A percentile compares a stretch with the other conserved stretches of the same genome.
These are phyloP conservation scores for Dichotomopilus funicola DNA, from an alignment of 2,329 filamentous ascomycete species.

Conservation along the genomic window DNA sequence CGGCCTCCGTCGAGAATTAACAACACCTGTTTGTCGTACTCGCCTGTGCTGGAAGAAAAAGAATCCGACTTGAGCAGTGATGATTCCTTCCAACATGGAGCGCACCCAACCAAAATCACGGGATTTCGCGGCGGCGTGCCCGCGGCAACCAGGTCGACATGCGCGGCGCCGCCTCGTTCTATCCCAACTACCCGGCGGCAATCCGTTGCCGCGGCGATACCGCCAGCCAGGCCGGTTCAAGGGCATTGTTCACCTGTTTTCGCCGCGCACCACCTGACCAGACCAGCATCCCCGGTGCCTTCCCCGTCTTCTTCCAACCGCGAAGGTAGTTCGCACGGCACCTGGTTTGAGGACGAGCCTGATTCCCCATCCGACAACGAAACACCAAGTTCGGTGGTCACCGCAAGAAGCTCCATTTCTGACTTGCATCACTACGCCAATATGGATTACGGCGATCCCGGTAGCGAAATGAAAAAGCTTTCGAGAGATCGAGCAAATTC, in stretches of 20 bases:
- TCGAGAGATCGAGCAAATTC: background rate
- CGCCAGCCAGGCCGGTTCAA: slow-evolving; percentile 33
- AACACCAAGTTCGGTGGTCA: background rate
- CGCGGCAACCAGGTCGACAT: slow-evolving; percentile 30
- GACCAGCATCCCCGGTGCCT: slow-evolving; percentile 7
- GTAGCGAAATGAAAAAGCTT: background rate
- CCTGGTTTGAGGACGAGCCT: slow-evolving; percentile 21
- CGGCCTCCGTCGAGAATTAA: background rate
- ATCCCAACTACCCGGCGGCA: slow-evolving; percentile 31
- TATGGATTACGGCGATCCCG: background rate
- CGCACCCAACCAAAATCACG: slow-evolving; percentile 5
- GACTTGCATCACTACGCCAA: background rate
- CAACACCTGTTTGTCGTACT: background rate
- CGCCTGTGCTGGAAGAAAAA: slow-evolving; percentile 1
- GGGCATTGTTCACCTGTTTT: slow-evolving; percentile 27
- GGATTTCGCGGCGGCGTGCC: slow-evolving; percentile 14
- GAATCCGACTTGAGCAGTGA: slow-evolving; percentile 1
- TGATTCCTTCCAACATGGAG: background rate
- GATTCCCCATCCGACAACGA: slow-evolving; percentile 2
- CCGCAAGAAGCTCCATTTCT: slow-evolving; percentile 5
- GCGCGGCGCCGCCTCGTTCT: slow-evolving; percentile 30
- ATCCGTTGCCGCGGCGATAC: slow-evolving; percentile 32
- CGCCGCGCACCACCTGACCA: slow-evolving; percentile 20
- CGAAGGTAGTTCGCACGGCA: slow-evolving; percentile 7
- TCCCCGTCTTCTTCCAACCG: slow-evolving; percentile 11